Conservation (phyloP, 495 filamentous ascomycete genomes). For the Penicillium canescens region DNA sequence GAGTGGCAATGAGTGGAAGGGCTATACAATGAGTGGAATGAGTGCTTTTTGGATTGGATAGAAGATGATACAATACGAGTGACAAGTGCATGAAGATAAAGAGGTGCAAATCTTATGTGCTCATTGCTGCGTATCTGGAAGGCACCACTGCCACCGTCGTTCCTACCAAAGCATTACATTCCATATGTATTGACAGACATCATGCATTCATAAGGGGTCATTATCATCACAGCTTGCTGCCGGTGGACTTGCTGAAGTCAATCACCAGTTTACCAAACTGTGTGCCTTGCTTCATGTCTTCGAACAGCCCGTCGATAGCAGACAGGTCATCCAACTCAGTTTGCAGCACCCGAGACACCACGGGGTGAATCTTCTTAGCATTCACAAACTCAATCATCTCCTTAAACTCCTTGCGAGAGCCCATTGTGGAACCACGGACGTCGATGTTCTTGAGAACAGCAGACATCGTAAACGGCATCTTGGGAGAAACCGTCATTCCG, state of each 20-base stretch:
- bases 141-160: background rate
- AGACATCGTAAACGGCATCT: constrained; percentile 69
- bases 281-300: constrained; percentile 71
- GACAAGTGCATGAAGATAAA: background rate
- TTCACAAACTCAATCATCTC: constrained; percentile 77
- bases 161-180: constrained; percentile 1
- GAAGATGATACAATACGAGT: background rate
- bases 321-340: constrained; percentile 63
- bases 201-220: background rate
- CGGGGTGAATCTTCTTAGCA: constrained; percentile 60
- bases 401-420: constrained; percentile 69
- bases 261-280: constrained; percentile 82
- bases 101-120: background rate
- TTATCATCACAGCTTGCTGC: constrained; percentile 43
- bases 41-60: background rate
- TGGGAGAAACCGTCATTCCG: constrained; percentile 76
- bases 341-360: constrained; percentile 61
- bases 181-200: background rate
- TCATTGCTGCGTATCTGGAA: background rate
- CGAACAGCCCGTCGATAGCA: constrained; percentile 67
- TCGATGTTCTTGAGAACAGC: constrained; percentile 78
- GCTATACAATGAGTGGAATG: constrained; percentile 5
- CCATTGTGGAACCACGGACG: constrained; percentile 72
- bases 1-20: constrained; percentile 3
- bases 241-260: constrained; percentile 42